phyloP scores from a whole-genome alignment of 345 rosid species.

The Sisymbrium irio region DNA sequence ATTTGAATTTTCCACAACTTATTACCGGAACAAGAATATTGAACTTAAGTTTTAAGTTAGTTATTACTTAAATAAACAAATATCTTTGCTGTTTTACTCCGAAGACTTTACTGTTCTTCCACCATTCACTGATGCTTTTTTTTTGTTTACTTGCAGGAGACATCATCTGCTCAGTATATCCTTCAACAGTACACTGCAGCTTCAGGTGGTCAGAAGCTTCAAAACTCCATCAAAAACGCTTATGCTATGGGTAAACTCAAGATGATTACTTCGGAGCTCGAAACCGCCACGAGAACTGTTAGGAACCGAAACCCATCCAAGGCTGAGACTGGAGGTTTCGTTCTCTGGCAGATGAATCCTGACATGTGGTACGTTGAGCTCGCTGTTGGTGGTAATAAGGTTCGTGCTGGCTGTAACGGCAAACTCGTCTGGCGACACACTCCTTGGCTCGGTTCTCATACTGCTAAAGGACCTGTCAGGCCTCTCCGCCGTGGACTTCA shows the following conservation, averaged over 20 bases:
- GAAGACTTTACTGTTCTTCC: slow-evolving; percentile 9
- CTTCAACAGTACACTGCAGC: slow-evolving; percentile 91
- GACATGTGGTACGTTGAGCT: slow-evolving; percentile 97
- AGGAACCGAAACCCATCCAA: slow-evolving; percentile 58
- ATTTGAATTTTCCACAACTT: slow-evolving; percentile 17
- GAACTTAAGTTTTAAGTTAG: slow-evolving; percentile 5
- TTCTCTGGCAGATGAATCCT: slow-evolving; percentile 96
- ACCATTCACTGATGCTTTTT: background rate
- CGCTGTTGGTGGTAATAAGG: slow-evolving; percentile 81
- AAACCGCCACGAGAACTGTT: slow-evolving; percentile 66
- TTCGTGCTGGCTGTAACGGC: slow-evolving; percentile 91
- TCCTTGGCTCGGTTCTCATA: slow-evolving; percentile 88
- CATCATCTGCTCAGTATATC: slow-evolving; percentile 88
- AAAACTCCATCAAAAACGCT: slow-evolving; percentile 69
- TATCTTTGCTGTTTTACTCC: background rate
- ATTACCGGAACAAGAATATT: background rate
- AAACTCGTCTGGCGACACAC: slow-evolving; percentile 94
- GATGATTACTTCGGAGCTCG: slow-evolving; percentile 77
- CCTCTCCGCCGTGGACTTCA: slow-evolving; percentile 92
- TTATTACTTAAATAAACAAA: background rate
- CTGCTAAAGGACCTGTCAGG: slow-evolving; percentile 88
- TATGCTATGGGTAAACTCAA: slow-evolving; percentile 89
- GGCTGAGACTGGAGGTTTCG: slow-evolving; percentile 80
- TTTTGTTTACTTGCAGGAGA: slow-evolving; percentile 46
- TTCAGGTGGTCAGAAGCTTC: slow-evolving; percentile 83